Evolutionary conservation across 768 basidiomycete genomes (phyloP).

Genomic region (Suillus subluteus): DNA sequence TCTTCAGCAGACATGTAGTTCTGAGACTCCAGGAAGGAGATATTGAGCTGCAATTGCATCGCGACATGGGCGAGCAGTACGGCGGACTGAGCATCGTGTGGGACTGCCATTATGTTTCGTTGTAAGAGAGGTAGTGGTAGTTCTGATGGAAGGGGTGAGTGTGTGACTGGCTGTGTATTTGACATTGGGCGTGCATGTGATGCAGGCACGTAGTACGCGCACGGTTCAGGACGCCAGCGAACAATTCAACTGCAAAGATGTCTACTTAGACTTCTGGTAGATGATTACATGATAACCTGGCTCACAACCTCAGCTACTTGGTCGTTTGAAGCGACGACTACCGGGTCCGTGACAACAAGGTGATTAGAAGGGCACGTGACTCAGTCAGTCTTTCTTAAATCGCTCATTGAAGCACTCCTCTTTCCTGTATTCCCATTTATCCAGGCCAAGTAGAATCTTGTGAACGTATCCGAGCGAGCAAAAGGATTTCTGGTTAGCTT

Average conservation of each 20-base stretch:
- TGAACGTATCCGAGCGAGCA: slow-evolving; percentile 3
- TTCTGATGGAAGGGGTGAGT: neutral
- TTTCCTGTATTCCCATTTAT: neutral
- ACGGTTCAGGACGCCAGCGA: neutral
- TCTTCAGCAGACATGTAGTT: slow-evolving; percentile 54
- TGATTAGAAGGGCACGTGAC: neutral
- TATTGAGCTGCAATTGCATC: slow-evolving; percentile 56
- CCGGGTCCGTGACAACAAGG: neutral
- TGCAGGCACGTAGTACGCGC: neutral
- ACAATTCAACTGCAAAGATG: neutral
- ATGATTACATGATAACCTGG: neutral
- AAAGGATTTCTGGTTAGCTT: neutral
- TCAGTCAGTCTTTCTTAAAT: neutral
- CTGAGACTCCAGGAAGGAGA: slow-evolving; percentile 60
- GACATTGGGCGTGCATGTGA: neutral
- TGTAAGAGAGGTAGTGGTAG: neutral
- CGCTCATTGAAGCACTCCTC: neutral
- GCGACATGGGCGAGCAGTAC: slow-evolving; percentile 64
- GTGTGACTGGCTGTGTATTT: neutral
- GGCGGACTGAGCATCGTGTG: slow-evolving; percentile 32
- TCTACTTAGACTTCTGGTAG: neutral
- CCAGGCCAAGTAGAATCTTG: neutral
- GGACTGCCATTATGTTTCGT: slow-evolving; percentile 24
- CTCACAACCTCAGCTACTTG: neutral
- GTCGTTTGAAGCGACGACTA: neutral